Percentiles rank a stretch among this genome's conserved stretches.
phyloP scores from a whole-genome alignment of 345 rosid genomes.

The Excoecaria cochinchinensis region DNA sequence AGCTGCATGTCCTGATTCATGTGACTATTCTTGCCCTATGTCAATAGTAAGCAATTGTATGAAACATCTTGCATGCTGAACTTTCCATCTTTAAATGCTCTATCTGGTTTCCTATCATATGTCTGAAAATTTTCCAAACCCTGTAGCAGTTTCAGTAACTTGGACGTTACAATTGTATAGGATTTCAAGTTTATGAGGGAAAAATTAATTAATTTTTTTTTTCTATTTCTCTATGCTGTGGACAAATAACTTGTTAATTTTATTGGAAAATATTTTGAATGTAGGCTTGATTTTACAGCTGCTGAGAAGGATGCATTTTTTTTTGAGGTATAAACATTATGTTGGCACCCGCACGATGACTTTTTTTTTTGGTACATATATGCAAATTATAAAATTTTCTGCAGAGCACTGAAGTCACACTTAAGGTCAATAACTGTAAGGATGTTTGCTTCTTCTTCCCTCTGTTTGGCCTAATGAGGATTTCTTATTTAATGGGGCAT shows the following conservation, averaged over 20 bases:
- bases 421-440: not conserved
- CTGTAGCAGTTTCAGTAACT: not conserved
- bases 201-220: not conserved
- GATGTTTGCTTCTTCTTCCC: not conserved
- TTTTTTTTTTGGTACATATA: not conserved
- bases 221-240: not conserved
- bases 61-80: slow-evolving; percentile 1
- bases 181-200: slow-evolving; percentile 3
- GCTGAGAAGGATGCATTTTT: slow-evolving; percentile 82
- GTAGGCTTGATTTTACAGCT: slow-evolving; percentile 82
- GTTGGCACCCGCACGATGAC: not conserved
- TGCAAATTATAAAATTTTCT: not conserved
- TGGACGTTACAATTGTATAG: not conserved
- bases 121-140: not conserved
- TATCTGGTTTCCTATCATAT: not conserved
- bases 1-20: not conserved
- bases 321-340: slow-evolving; percentile 54
- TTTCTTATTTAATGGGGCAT: not conserved
- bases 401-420: not conserved
- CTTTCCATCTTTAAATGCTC: not conserved
- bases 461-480: not conserved
- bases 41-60: not conserved
- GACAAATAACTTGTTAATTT: not conserved
- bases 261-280: slow-evolving; percentile 20
- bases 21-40: not conserved